These are phyloP conservation scores for Huntiella bhutanensis DNA, from an alignment of 2,329 filamentous ascomycete species.

Conservation along the genomic window DNA sequence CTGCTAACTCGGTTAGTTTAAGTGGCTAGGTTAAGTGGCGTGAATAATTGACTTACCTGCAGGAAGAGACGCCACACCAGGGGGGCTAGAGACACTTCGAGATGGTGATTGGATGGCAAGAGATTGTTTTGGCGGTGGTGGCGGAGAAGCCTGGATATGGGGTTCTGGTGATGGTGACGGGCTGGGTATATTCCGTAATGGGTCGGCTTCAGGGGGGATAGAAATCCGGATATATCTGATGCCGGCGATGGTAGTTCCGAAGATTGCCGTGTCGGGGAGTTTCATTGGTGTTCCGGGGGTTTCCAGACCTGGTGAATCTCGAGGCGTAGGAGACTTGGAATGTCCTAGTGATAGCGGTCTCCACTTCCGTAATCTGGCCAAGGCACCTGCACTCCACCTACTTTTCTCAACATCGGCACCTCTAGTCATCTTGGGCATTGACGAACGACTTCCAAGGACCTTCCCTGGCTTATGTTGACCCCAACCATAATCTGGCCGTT, in stretches of 20 bases:
- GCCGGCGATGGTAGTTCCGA: slow-evolving; percentile 32
- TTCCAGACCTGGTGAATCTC: slow-evolving; percentile 6
- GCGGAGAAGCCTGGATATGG: not conserved
- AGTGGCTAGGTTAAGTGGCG: not conserved
- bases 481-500: slow-evolving; percentile 11
- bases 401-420: slow-evolving; percentile 6
- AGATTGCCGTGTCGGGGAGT: slow-evolving; percentile 37
- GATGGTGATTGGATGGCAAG: not conserved
- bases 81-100: too few relatives aligned
- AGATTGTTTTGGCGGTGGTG: not conserved
- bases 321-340: slow-evolving; percentile 2
- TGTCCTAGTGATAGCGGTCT: slow-evolving; percentile 5
- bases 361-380: slow-evolving; percentile 7
- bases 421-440: not conserved
- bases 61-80: too few relatives aligned
- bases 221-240: slow-evolving; percentile 42
- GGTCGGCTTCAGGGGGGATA: slow-evolving; percentile 33
- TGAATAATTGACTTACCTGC: not conserved
- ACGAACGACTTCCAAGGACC: not conserved
- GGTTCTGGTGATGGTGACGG: not conserved
- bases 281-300: slow-evolving; percentile 17
- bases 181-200: slow-evolving; percentile 17
- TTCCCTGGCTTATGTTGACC: slow-evolving; percentile 1
- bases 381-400: slow-evolving; percentile 9
- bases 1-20: too few relatives aligned